Conservation (phyloP, 257 asterid species). For the Anisodus tanguticus region DNA sequence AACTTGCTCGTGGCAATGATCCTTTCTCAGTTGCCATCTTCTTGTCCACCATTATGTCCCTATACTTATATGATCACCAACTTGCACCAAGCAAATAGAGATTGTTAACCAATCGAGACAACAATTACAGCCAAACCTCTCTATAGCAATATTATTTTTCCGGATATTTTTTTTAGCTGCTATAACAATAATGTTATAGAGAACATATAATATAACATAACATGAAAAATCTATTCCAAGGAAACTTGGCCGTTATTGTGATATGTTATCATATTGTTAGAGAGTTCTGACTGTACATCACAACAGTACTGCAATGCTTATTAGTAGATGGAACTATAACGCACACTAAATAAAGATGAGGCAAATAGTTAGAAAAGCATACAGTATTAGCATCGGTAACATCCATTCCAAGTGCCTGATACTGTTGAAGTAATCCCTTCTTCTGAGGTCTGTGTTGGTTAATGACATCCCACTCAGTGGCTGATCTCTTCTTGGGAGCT, state of each 20-base stretch:
- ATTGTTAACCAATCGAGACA: not conserved
- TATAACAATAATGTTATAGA: no score
- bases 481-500: slow-evolving; percentile 52
- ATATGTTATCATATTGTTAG: no score
- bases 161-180: no score
- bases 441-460: slow-evolving; percentile 42
- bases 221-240: no score
- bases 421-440: slow-evolving; percentile 46
- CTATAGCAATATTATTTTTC: no score
- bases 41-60: slow-evolving; percentile 52
- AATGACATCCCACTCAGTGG: slow-evolving; percentile 64
- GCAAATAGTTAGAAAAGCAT: not conserved
- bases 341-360: no score
- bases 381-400: slow-evolving; percentile 52
- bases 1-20: slow-evolving; percentile 39
- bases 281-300: not conserved
- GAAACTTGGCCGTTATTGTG: no score
- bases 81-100: slow-evolving; percentile 31
- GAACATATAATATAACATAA: no score
- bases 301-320: no score
- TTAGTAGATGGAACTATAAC: not conserved
- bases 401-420: slow-evolving; percentile 60
- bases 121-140: not conserved
- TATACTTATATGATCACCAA: slow-evolving; percentile 59
- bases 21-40: slow-evolving; percentile 55